Percentiles rank a stretch among this genome's conserved stretches.
These are phyloP conservation scores for Solanum chacoense DNA, from an alignment of 305 asterid species.

Conservation along the genomic window DNA sequence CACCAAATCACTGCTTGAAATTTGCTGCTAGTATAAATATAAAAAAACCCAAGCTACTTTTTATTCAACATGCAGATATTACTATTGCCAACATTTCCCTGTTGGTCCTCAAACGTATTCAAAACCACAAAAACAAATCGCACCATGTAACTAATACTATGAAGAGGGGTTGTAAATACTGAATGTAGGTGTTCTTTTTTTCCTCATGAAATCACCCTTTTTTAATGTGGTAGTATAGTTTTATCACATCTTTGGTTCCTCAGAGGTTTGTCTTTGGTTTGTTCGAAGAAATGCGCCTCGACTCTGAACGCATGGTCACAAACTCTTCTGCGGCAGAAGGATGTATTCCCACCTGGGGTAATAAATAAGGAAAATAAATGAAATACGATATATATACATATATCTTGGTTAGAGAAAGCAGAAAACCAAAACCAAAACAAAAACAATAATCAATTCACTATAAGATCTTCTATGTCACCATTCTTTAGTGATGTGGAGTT, in stretches of 20 bases:
- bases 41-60: too few relatives aligned
- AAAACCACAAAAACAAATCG: not conserved
- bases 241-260: not conserved
- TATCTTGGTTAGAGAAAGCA: not conserved
- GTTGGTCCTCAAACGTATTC: not conserved
- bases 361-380: not conserved
- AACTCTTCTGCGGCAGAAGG: conserved; percentile 99
- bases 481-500: not conserved
- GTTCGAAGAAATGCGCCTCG: conserved; percentile 46
- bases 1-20: not conserved
- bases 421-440: not conserved
- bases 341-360: conserved; percentile 75
- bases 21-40: not conserved
- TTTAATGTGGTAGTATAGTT: not conserved
- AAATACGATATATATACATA: not conserved
- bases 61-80: not conserved
- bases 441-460: not conserved
- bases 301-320: conserved; percentile 79
- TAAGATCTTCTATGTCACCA: not conserved
- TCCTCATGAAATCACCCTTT: not conserved
- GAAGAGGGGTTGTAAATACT: not conserved
- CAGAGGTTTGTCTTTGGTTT: conserved; percentile 65
- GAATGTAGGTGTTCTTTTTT: not conserved
- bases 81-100: not conserved
- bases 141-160: not conserved